Conservation (phyloP, 768 basidiomycete genomes). For the Suillus decipiens region DNA sequence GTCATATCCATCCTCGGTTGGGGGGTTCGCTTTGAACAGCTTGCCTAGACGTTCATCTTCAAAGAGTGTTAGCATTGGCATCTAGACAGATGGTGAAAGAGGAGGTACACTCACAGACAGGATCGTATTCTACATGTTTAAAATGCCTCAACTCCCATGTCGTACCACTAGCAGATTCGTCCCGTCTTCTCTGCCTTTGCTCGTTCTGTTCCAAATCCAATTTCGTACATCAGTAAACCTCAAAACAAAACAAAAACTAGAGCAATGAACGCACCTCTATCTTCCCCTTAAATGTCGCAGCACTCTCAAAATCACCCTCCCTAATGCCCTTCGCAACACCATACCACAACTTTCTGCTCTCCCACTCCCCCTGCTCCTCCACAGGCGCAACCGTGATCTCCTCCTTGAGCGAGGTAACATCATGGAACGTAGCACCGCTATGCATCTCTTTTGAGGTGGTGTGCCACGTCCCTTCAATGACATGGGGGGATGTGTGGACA, state of each 20-base stretch:
- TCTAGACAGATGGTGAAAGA: neutral
- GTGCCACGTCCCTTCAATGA: conserved; percentile 84
- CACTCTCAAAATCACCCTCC: conserved; percentile 90
- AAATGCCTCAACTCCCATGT: conserved; percentile 84
- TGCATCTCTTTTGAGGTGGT: conserved; percentile 54
- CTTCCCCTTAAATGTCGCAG: conserved; percentile 82
- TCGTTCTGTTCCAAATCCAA: conserved; percentile 64
- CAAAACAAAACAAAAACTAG: neutral
- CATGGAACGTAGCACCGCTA: conserved; percentile 64
- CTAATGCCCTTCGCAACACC: conserved; percentile 89
- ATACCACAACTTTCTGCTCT: conserved; percentile 84
- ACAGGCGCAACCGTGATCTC: conserved; percentile 68
- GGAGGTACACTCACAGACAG: conserved; percentile 58
- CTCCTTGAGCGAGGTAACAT: conserved; percentile 72
- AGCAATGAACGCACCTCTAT: conserved; percentile 57
- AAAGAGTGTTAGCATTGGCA: neutral
- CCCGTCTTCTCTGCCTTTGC: conserved; percentile 84
- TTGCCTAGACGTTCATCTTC: conserved; percentile 68
- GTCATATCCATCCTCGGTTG: conserved; percentile 76
- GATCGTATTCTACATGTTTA: conserved; percentile 63
- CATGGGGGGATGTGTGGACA: conserved; percentile 43
- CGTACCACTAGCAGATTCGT: conserved; percentile 72
- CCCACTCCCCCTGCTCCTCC: conserved; percentile 74
- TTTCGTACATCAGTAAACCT: neutral
- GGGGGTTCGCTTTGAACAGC: conserved; percentile 60